These are phyloP conservation scores for Mariannaea sp. DNA, from an alignment of 2,329 filamentous ascomycete genomes.

Conservation along the genomic window DNA sequence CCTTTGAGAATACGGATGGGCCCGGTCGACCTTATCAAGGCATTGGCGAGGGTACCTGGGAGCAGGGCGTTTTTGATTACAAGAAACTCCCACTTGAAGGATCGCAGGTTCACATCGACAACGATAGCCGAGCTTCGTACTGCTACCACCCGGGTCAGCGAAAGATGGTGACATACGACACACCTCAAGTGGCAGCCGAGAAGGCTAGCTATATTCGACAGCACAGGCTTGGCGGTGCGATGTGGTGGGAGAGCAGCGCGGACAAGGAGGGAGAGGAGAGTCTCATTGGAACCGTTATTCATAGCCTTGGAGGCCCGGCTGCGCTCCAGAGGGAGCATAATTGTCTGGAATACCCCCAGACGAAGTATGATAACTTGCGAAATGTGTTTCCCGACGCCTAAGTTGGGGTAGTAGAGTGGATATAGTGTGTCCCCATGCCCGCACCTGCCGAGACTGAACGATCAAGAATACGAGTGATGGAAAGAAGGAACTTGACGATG, in stretches of 20 bases:
- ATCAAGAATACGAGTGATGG: neutral
- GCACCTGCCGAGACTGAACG: neutral
- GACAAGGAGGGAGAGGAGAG: slow-evolving; percentile 71
- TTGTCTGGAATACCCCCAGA: slow-evolving; percentile 65
- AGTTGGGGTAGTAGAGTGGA: slow-evolving; percentile 3
- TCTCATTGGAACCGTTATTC: slow-evolving; percentile 69
- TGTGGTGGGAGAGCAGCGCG: slow-evolving; percentile 95
- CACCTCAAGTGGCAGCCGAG: slow-evolving; percentile 63
- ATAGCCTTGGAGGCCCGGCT: slow-evolving; percentile 58
- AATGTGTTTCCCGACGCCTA: slow-evolving; percentile 58
- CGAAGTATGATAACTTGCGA: slow-evolving; percentile 73
- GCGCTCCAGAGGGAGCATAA: slow-evolving; percentile 60
- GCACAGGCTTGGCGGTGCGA: slow-evolving; percentile 77
- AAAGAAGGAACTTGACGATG: neutral
- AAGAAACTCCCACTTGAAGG: slow-evolving; percentile 78
- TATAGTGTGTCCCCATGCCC: neutral
- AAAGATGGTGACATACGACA: slow-evolving; percentile 82
- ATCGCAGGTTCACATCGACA: slow-evolving; percentile 67
- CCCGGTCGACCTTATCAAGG: slow-evolving; percentile 72
- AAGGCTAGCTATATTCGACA: slow-evolving; percentile 76
- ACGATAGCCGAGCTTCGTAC: slow-evolving; percentile 71
- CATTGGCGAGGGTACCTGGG: slow-evolving; percentile 80
- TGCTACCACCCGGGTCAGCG: slow-evolving; percentile 69
- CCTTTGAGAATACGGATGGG: slow-evolving; percentile 79
- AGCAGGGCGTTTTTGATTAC: slow-evolving; percentile 85